Evolutionary conservation across 2,329 filamentous ascomycete species (phyloP), one percentile per base, ranked within the genome.

Genomic region (Nothophoma quercina): DNA sequence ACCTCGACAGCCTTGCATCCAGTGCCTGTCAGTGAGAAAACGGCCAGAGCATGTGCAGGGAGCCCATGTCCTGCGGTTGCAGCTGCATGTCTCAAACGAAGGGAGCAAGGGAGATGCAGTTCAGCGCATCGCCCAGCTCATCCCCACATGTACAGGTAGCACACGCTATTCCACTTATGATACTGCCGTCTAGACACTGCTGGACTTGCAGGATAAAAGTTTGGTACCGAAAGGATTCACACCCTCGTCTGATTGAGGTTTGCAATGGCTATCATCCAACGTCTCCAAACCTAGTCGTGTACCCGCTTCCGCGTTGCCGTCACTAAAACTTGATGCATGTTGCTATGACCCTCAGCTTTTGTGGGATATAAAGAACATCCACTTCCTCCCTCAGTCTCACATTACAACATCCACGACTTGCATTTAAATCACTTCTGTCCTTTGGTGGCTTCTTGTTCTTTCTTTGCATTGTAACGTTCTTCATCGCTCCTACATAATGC

Each of bases 1-100:
- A 28, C 40, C 38, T 43, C 22, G 25, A 32, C 50, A 50, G 48
- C 61, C 59, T 62, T 60, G 61, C 59, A 50, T 62, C 36, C 34
- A 34, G 21, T 47, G 32, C 51, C 34, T 56, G 40, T 48, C 43
- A 42, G 42, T 13, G 39, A 49, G 50, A 46, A 55, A 58, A 59
- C 52, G 44, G 45, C 33, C 21, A 48, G 25, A 39, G 44, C 34
- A 29, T 56, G 49, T 40, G 47, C 48, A 51, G 53, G 59, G 48
- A 46, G 21, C 46, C 58, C 57, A 51, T 55, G 51, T 42, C 30
- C 23, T 15, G 34, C 23, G 32, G 32, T 28, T 51, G 26, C 51
- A 43, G 26, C 7, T 48, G 50, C 48, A 39, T 50, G 53, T 57
- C 58, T 59, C 54, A 56, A 43, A 50, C 29, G 28, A 29, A 34